Evolutionary conservation across 805 yeast species (phyloP).

Genomic region (Saturnispora mendoncae): DNA sequence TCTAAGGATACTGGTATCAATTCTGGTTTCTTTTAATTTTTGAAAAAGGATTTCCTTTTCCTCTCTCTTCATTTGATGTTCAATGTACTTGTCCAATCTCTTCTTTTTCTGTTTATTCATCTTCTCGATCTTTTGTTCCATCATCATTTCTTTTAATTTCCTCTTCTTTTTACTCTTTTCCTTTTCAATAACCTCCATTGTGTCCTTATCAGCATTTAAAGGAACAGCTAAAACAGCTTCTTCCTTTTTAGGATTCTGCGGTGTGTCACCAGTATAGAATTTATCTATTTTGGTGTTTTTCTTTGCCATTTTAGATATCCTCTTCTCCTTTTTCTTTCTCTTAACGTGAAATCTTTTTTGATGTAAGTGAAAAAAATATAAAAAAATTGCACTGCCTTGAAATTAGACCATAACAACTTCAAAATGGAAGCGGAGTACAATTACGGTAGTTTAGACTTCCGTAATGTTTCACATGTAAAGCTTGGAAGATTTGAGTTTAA

Average conservation of each 20-base stretch:
- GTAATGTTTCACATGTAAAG: slow-evolving; percentile 57
- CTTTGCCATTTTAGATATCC: slow-evolving; percentile 7
- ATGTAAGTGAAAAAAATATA: not conserved
- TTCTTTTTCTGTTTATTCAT: slow-evolving; percentile 62
- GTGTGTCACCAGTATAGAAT: slow-evolving; percentile 6
- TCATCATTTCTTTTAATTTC: slow-evolving; percentile 46
- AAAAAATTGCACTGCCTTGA: slow-evolving; percentile 11
- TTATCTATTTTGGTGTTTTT: slow-evolving; percentile 7
- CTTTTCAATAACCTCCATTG: slow-evolving; percentile 41
- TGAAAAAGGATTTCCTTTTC: slow-evolving; percentile 72
- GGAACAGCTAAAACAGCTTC: not conserved
- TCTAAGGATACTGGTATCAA: slow-evolving; percentile 62
- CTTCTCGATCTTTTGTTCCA: slow-evolving; percentile 58
- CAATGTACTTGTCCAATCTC: slow-evolving; percentile 84
- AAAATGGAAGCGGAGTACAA: slow-evolving; percentile 27
- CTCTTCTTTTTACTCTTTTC: slow-evolving; percentile 62
- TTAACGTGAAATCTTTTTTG: not conserved
- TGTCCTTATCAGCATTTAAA: slow-evolving; percentile 26
- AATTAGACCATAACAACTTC: not conserved
- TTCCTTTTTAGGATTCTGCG: not conserved
- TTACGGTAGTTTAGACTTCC: slow-evolving; percentile 53
- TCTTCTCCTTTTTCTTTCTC: not conserved
- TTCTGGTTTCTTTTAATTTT: slow-evolving; percentile 56
- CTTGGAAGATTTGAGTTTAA: slow-evolving; percentile 62
- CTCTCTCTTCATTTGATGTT: slow-evolving; percentile 80